These are phyloP conservation scores for Davidsoniella virescens DNA, from an alignment of 2,329 filamentous ascomycete species.

Conservation along the genomic window DNA sequence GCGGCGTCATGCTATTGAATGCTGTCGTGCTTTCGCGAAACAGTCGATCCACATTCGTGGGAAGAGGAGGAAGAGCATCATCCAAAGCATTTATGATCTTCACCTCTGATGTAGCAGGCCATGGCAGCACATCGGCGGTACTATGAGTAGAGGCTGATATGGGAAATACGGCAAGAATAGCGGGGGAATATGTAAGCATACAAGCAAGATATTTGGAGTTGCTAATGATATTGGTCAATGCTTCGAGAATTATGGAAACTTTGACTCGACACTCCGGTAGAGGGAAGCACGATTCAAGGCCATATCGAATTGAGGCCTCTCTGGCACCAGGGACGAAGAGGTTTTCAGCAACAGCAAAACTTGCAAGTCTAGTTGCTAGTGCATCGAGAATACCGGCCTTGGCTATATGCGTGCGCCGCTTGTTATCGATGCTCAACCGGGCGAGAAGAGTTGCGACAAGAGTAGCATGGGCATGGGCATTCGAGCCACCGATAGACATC, in stretches of 20 bases:
- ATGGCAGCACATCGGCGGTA: no score
- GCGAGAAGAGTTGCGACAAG: slow-evolving; percentile 3
- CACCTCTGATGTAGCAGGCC: neutral
- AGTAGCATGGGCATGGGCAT: slow-evolving; percentile 1
- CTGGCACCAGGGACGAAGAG: slow-evolving; percentile 52
- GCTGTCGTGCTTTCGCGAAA: neutral
- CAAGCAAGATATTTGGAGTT: slow-evolving; percentile 66
- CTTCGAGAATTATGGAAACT: slow-evolving; percentile 57
- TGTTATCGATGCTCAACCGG: slow-evolving; percentile 2
- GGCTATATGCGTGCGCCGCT: slow-evolving; percentile 30
- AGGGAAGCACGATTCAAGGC: slow-evolving; percentile 41
- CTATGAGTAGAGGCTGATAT: slow-evolving; percentile 27
- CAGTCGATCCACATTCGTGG: slow-evolving; percentile 16
- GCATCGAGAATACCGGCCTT: slow-evolving; percentile 62
- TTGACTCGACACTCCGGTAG: slow-evolving; percentile 41
- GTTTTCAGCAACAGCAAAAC: slow-evolving; percentile 50
- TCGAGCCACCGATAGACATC: neutral
- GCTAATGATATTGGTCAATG: slow-evolving; percentile 59
- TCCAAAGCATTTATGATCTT: slow-evolving; percentile 41
- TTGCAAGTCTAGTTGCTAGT: slow-evolving; percentile 56
- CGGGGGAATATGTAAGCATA: slow-evolving; percentile 51
- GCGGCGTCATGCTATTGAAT: no score
- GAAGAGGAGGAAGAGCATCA: slow-evolving; percentile 42
- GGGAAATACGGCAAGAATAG: slow-evolving; percentile 54
- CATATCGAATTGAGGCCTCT: slow-evolving; percentile 34